These are phyloP conservation scores for Pogostemon cablin DNA, from an alignment of 257 asterid species.

Conservation along the genomic window DNA sequence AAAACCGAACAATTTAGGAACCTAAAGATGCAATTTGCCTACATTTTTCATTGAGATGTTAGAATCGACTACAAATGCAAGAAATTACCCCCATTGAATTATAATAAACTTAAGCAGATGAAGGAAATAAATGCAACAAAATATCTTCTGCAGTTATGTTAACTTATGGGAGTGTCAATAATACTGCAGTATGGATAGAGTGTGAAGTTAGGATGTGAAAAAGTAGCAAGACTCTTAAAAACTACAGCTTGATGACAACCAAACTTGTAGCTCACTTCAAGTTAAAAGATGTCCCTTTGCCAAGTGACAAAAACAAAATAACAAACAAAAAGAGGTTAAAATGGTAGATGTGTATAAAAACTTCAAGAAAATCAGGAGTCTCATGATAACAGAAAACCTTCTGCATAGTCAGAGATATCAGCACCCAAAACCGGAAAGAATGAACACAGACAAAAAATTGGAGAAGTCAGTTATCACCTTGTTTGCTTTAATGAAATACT, in stretches of 20 bases:
- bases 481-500: neutral
- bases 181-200: conserved; percentile 4
- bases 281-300: conserved; percentile 17
- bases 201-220: conserved; percentile 18
- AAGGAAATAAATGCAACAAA: neutral
- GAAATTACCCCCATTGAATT: conserved; percentile 21
- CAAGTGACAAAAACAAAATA: neutral
- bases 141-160: conserved; percentile 10
- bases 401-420: neutral
- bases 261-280: conserved; percentile 6
- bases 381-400: neutral
- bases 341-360: neutral
- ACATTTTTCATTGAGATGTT: conserved; percentile 2
- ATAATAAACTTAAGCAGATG: neutral
- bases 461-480: neutral
- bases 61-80: conserved; percentile 20
- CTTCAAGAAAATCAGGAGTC: neutral
- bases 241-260: conserved; percentile 13
- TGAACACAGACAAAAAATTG: neutral
- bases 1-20: neutral
- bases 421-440: neutral
- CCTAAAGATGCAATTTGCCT: neutral
- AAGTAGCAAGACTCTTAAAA: neutral
- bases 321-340: conserved; percentile 1
- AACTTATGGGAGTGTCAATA: neutral